Conservation (phyloP, 495 filamentous ascomycete species). For the Jackrogersella minutella region DNA sequence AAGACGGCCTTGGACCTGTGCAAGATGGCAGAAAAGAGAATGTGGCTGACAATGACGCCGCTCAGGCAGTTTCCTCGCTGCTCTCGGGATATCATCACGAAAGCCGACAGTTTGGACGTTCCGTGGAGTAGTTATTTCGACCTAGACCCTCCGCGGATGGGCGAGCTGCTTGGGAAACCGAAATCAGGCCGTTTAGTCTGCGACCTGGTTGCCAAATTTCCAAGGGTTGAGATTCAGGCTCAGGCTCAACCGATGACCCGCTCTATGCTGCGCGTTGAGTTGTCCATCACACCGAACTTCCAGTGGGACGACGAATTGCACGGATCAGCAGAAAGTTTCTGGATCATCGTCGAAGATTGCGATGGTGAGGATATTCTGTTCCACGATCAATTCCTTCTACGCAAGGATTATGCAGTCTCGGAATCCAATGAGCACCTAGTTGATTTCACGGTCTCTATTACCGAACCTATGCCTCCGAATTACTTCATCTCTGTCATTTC, state of each 20-base stretch:
- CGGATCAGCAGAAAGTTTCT: slow-evolving; percentile 88
- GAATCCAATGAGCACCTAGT: slow-evolving; percentile 93
- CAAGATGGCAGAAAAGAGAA: slow-evolving; percentile 99
- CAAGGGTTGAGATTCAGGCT: slow-evolving; percentile 87
- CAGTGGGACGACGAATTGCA: slow-evolving; percentile 94
- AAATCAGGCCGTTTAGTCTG: slow-evolving; percentile 89
- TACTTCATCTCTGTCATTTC: slow-evolving; percentile 96
- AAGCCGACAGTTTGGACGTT: slow-evolving; percentile 93
- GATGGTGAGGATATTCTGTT: slow-evolving; percentile 96
- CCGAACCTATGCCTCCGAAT: slow-evolving; percentile 97
- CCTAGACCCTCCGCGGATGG: slow-evolving; percentile 95
- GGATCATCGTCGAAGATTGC: slow-evolving; percentile 96
- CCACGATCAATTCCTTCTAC: slow-evolving; percentile 93
- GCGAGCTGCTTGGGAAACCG: slow-evolving; percentile 90
- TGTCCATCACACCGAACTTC: slow-evolving; percentile 94
- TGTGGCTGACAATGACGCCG: slow-evolving; percentile 99
- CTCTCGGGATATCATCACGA: slow-evolving; percentile 83
- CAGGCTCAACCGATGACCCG: slow-evolving; percentile 94
- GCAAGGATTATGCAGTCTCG: slow-evolving; percentile 80
- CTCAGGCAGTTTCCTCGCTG: slow-evolving; percentile 88
- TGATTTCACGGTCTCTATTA: slow-evolving; percentile 95
- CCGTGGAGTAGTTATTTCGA: slow-evolving; percentile 95
- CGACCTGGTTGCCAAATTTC: slow-evolving; percentile 88
- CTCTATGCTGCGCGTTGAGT: slow-evolving; percentile 92
- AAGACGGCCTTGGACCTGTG: slow-evolving; percentile 93